Evolutionary conservation across 2,329 filamentous ascomycete species (phyloP).

Genomic region (Fusarium sp.): DNA sequence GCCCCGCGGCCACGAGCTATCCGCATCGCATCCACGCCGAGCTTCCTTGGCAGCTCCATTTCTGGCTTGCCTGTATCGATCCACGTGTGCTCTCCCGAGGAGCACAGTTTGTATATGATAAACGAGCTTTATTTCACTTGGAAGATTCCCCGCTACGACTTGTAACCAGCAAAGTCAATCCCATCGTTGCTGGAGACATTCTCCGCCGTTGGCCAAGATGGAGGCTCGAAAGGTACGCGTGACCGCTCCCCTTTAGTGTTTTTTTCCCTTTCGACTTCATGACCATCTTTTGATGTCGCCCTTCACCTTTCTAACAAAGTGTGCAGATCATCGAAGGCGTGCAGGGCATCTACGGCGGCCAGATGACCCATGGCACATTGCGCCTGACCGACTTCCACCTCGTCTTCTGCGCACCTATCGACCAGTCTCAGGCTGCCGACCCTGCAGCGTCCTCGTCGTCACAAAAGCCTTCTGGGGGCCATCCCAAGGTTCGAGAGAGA

Average conservation of each 20-base stretch:
- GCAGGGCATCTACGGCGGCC: conserved; percentile 66
- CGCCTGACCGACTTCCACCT: conserved; percentile 70
- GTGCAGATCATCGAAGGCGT: conserved; percentile 63
- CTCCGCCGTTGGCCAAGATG: conserved; percentile 43
- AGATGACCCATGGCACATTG: conserved; percentile 63
- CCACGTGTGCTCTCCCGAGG: not conserved
- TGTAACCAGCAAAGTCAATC: not conserved
- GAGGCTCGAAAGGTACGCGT: conserved; percentile 53
- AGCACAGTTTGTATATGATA: not conserved
- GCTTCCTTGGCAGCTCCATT: not conserved
- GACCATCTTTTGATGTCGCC: not conserved
- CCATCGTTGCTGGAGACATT: conserved; percentile 6
- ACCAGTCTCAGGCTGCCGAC: conserved; percentile 43
- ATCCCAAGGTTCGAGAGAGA: conserved; percentile 65
- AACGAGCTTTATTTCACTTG: not conserved
- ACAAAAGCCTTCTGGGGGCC: conserved; percentile 32
- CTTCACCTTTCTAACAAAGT: conserved; percentile 30
- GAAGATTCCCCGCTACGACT: not conserved
- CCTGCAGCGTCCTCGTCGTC: conserved; percentile 20
- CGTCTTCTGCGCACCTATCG: conserved; percentile 58
- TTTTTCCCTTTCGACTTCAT: not conserved
- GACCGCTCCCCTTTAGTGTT: conserved; percentile 6
- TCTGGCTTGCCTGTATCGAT: not conserved
- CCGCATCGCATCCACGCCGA: not conserved
- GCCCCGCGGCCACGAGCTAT: conserved; percentile 24